Evolutionary conservation across 108 stramenopile genomes (phyloP).

Genomic region (Skeletonema menzelii): DNA sequence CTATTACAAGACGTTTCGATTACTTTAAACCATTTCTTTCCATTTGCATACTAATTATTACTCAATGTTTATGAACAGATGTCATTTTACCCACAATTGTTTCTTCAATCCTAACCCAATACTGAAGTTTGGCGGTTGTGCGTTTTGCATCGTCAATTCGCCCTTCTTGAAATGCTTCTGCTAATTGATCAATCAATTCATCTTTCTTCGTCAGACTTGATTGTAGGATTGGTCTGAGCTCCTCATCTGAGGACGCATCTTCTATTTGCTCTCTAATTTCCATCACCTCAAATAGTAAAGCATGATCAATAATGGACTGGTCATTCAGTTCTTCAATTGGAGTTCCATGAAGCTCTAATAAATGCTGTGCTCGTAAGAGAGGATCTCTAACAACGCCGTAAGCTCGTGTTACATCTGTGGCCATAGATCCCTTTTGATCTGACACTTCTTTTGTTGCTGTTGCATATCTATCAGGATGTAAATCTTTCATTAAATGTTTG

Average conservation of each 20-base stretch:
- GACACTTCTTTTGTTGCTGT: conserved; percentile 30
- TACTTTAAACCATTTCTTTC: not conserved
- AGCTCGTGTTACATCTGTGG: conserved; percentile 61
- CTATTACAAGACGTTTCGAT: not conserved
- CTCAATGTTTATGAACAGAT: not conserved
- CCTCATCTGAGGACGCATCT: conserved; percentile 30
- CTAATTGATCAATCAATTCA: conserved; percentile 34
- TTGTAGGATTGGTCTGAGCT: conserved; percentile 39
- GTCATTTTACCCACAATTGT: conserved; percentile 61
- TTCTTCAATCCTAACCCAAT: conserved; percentile 73
- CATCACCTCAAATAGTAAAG: conserved; percentile 69
- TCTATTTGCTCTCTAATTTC: conserved; percentile 69
- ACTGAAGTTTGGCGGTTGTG: conserved; percentile 68
- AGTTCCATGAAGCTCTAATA: conserved; percentile 64
- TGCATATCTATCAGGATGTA: conserved; percentile 63
- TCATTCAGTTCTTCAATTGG: conserved; percentile 41
- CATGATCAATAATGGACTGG: conserved; percentile 49
- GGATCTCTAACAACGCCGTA: conserved; percentile 62
- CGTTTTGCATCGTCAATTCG: conserved; percentile 47
- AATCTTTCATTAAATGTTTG: conserved; percentile 61
- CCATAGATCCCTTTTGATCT: conserved; percentile 22
- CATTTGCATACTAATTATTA: not conserved
- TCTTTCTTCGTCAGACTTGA: conserved; percentile 30
- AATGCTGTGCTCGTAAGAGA: conserved; percentile 61
- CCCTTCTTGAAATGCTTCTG: conserved; percentile 41